phyloP scores from a whole-genome alignment of 2,329 filamentous ascomycete genomes.

The Alternaria burnsii region DNA sequence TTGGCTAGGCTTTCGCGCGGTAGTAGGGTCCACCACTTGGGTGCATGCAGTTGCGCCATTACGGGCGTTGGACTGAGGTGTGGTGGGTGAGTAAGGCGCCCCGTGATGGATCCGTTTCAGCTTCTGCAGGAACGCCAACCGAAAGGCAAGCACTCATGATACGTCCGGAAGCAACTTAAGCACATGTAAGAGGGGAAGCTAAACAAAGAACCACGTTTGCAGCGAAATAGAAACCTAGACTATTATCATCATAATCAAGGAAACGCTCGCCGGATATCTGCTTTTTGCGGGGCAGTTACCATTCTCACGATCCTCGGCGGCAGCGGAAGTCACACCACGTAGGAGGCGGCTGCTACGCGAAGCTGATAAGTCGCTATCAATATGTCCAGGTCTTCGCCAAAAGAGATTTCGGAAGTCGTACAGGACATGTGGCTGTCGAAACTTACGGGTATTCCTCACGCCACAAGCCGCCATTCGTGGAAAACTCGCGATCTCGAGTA shows the following conservation, averaged over 20 bases:
- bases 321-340: not conserved
- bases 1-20: constrained; percentile 20
- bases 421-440: not conserved
- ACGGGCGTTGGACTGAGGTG: constrained; percentile 3
- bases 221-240: not conserved
- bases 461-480: constrained; percentile 2
- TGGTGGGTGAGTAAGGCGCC: constrained; percentile 5
- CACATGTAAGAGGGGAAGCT: constrained; percentile 11
- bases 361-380: constrained; percentile 19
- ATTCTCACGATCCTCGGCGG: constrained; percentile 5
- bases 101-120: constrained; percentile 22
- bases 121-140: constrained; percentile 30
- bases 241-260: not conserved
- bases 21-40: constrained; percentile 9
- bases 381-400: not conserved
- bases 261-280: constrained; percentile 12
- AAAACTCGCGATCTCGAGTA: constrained; percentile 9
- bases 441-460: not conserved
- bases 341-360: constrained; percentile 14
- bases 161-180: constrained; percentile 12
- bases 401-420: not conserved
- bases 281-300: constrained; percentile 17
- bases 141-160: constrained; percentile 18
- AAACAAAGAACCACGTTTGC: constrained; percentile 1
- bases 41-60: constrained; percentile 13